These are phyloP conservation scores for Diaporthe destruens DNA, from an alignment of 2,329 filamentous ascomycete genomes.

Conservation along the genomic window DNA sequence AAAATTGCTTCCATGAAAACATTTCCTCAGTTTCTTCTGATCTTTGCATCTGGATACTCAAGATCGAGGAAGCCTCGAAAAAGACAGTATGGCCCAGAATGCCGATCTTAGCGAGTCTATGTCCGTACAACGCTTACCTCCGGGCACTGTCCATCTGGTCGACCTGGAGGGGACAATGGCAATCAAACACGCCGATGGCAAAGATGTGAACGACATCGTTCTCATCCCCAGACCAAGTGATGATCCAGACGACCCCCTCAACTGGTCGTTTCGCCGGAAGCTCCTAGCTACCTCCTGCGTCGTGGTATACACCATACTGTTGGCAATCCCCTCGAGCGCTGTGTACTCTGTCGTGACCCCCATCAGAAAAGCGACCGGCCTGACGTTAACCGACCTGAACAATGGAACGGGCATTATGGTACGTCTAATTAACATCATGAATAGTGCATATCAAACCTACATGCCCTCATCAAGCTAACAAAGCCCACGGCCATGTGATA, in stretches of 20 bases:
- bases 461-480: neutral
- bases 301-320: constrained; percentile 55
- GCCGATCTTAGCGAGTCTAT: neutral
- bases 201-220: constrained; percentile 54
- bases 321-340: constrained; percentile 55
- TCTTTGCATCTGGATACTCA: neutral
- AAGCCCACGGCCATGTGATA: neutral
- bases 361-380: constrained; percentile 49
- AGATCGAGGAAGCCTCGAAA: neutral
- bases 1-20: neutral
- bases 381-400: constrained; percentile 54
- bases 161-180: constrained; percentile 51
- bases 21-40: neutral
- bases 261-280: constrained; percentile 53
- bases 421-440: neutral
- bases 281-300: constrained; percentile 48
- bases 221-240: constrained; percentile 53
- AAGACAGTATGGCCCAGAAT: neutral
- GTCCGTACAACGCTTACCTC: constrained; percentile 1
- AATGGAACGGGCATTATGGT: constrained; percentile 55
- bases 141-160: constrained; percentile 58
- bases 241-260: constrained; percentile 56
- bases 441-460: neutral
- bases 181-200: constrained; percentile 46
- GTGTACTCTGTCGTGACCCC: constrained; percentile 56